phyloP scores from a whole-genome alignment of 768 basidiomycete species.

The Trametes gibbosa region DNA sequence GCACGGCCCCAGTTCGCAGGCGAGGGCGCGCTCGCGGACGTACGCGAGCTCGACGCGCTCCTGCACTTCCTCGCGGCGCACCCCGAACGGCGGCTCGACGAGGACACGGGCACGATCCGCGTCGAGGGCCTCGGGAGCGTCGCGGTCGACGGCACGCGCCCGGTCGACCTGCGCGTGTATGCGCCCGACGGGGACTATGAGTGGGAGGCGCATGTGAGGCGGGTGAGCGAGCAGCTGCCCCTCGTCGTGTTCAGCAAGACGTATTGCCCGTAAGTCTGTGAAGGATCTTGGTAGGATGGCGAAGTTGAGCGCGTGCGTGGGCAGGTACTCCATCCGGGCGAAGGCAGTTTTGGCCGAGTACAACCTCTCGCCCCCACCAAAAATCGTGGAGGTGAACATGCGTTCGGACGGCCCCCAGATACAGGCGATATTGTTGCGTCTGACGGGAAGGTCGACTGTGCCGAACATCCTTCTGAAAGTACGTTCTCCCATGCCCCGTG shows the following conservation, averaged over 20 bases:
- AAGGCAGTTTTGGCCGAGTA: slow-evolving; percentile 63
- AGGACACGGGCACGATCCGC: slow-evolving; percentile 20
- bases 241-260: slow-evolving; percentile 83
- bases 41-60: slow-evolving; percentile 70
- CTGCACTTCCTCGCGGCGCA: slow-evolving; percentile 59
- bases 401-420: slow-evolving; percentile 57
- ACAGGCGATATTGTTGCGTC: slow-evolving; percentile 61
- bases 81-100: slow-evolving; percentile 38
- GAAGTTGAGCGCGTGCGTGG: no score
- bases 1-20: slow-evolving; percentile 26
- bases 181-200: slow-evolving; percentile 44
- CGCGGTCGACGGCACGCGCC: slow-evolving; percentile 44
- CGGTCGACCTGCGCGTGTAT: slow-evolving; percentile 53
- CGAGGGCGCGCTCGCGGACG: slow-evolving; percentile 7
- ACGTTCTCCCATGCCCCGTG: neutral
- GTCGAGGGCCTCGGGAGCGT: slow-evolving; percentile 29
- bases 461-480: slow-evolving; percentile 73
- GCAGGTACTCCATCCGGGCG: slow-evolving; percentile 57
- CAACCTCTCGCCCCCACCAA: slow-evolving; percentile 59
- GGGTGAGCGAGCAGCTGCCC: slow-evolving; percentile 51
- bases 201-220: slow-evolving; percentile 42
- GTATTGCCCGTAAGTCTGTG: slow-evolving; percentile 66
- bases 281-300: no score
- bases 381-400: slow-evolving; percentile 72
- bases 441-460: slow-evolving; percentile 69